Evolutionary conservation across 345 rosid genomes (phyloP).

Genomic region (Crucihimalaya himalaica): DNA sequence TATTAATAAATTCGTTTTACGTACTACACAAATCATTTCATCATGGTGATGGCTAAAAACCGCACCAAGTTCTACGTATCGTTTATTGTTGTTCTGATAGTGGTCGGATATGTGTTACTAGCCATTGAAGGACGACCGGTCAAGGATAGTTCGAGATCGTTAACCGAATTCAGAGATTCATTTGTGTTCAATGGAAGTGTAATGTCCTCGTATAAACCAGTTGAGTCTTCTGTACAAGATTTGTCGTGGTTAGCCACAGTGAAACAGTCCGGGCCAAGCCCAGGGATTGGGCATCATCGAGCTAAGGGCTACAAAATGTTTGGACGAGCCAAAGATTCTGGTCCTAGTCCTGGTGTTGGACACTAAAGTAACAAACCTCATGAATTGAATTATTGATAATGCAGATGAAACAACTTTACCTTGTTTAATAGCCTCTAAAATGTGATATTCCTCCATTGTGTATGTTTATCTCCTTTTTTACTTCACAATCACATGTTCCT

Average conservation of each 20-base stretch:
- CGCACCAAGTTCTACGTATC: background rate
- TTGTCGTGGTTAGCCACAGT: conserved; percentile 28
- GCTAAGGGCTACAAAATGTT: conserved; percentile 21
- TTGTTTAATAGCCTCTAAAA: conserved; percentile 4
- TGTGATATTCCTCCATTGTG: conserved; percentile 1
- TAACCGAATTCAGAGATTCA: conserved; percentile 10
- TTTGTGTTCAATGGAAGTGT: conserved; percentile 27
- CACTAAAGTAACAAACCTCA: conserved; percentile 10
- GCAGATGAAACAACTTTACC: background rate
- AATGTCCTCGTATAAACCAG: conserved; percentile 29
- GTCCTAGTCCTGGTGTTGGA: conserved; percentile 32
- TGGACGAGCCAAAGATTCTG: background rate
- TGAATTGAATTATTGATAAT: background rate
- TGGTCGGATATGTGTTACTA: conserved; percentile 30
- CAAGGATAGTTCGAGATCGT: conserved; percentile 14
- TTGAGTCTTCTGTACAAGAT: background rate
- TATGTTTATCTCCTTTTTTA: background rate
- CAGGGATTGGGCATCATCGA: conserved; percentile 38
- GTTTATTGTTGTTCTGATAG: conserved; percentile 16
- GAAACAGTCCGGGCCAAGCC: conserved; percentile 39
- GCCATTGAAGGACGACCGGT: conserved; percentile 33
- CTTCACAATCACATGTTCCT: background rate
- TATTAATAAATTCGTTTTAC: background rate
- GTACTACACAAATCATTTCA: conserved; percentile 10
- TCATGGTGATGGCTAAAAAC: conserved; percentile 35